Conservation (phyloP, 2,329 filamentous ascomycete species). For the Aschersonia sp. region DNA sequence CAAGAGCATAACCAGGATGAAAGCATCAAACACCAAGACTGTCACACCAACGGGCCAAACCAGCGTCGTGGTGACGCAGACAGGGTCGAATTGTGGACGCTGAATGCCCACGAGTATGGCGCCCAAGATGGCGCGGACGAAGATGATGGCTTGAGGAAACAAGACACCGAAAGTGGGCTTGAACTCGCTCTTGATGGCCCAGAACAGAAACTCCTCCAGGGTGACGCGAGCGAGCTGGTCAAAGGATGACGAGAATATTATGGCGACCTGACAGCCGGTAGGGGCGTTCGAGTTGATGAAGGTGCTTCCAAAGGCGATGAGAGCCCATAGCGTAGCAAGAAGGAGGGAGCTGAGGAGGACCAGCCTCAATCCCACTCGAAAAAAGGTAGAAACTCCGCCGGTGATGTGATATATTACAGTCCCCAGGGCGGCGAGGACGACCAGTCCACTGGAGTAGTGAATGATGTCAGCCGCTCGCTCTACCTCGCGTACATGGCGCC, state of each 20-base stretch:
- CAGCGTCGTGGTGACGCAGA: conserved; percentile 35
- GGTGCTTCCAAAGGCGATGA: conserved; percentile 34
- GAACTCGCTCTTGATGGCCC: conserved; percentile 28
- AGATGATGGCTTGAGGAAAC: conserved; percentile 30
- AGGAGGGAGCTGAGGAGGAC: conserved; percentile 42
- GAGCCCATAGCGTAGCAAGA: conserved; percentile 37
- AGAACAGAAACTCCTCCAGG: conserved; percentile 39
- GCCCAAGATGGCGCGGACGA: conserved; percentile 35
- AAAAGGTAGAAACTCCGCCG: conserved; percentile 31
- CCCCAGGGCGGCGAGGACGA: conserved; percentile 35
- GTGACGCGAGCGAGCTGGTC: conserved; percentile 41
- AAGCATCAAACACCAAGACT: conserved; percentile 28
- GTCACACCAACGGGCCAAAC: conserved; percentile 28
- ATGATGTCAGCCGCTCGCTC: background rate
- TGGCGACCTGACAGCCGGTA: conserved; percentile 34
- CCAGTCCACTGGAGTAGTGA: conserved; percentile 26
- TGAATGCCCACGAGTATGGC: conserved; percentile 40
- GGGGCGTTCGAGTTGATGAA: conserved; percentile 27
- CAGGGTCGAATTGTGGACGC: conserved; percentile 33
- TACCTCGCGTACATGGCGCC: background rate
- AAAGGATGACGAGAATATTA: conserved; percentile 37
- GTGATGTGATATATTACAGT: conserved; percentile 31
- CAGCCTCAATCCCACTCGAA: conserved; percentile 48
- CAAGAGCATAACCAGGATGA: conserved; percentile 27
- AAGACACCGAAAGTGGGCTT: conserved; percentile 21